Base-by-base conservation (phyloP, 1,284 basidiomycete genomes). In the Cryptococcus floricola region DNA sequence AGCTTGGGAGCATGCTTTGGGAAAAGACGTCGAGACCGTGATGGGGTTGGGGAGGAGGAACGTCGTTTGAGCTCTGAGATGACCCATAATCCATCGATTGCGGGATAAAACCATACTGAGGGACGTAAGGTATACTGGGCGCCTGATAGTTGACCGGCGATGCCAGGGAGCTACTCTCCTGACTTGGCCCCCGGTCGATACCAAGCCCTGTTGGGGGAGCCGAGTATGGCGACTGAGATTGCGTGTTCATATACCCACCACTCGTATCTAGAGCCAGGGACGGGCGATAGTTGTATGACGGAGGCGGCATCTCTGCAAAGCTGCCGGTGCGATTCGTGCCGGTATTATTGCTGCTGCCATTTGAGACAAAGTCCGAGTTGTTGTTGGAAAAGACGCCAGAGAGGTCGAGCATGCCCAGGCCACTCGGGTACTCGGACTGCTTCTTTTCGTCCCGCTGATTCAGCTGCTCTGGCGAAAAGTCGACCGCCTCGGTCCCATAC, bases 191-290 rank as follows among this genome's bases (percentile, higher is more conserved):
- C 14, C 53, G 37, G 34, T 67, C 60, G 5, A 52, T 41, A 6
- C 37, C 23, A 5, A 69, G 38, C 4, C 61, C 60, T 1, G 63
- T 58, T 7, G 63, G 49, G 14, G 61, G 53, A 54, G 58, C 62
- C 28, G 55, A 58, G 34, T 57, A 54, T 3, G 62, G 56, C 23
- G 65, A 34, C 31, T 58, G 64, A 14, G 48, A 34, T 18, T 63
- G 62, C n/a, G 57, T 47, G 1, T 37, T 37, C 18, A 49, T 44
- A 31, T 39, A 43, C 13, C 50, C 18, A 44, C 58, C 61, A 6
- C 58, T 42, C 4, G 62, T 66, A 54, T 69, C 65, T 5, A 65
- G 50, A 7, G 61, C 62, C 8, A 67, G 60, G 3, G 65, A 52
- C 1, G 67, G 67, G 12, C 63, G 60, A 45, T 57, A 57, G 28